Evolutionary conservation across 202 grass and related monocot genomes (phyloP), one percentile per base, ranked within the genome.

Genomic region (Brachypodium distachyon): DNA sequence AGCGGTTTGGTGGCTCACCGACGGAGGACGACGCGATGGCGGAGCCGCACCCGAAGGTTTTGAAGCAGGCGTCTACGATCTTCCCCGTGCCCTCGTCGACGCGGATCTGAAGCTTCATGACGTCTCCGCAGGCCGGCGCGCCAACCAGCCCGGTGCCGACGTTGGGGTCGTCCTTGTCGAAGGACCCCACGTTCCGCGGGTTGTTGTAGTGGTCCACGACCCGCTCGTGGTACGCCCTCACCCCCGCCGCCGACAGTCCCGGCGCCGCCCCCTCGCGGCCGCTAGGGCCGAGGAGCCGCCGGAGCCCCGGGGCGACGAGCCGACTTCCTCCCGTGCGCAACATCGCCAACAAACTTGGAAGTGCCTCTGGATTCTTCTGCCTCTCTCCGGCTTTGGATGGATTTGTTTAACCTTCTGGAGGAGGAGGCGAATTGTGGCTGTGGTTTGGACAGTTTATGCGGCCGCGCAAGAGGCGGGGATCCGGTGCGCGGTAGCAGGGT

Each of bases 51-150:
- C 92, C 96, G 57, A 99, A 99, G 61, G 96, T 99, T 87, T 99
- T 99, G 85, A 99, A 99, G 82, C 92, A 95, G 34, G 96, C 96
- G 48, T 99, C 96, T 16, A 93, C 85, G 78, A 99, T 95, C 89
- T 99, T 99, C 16, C 96, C 92, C 19, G 83, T 85, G 32, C 42
- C 55, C 32, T 99, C 85, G 67, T 99, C 92, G 64, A 99, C 89
- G 60, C 89, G 93, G 85, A 99, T 99, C 83, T 99, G 96, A 54
- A 99, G 81, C 85, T 99, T 99, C 96, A 99, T 99, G 77, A 99
- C 92, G 77, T 99, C 96, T 37, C 96, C 96, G 70, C 96, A 96
- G 26, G 96, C 96, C 8, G 96, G 96, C 9, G 96, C 96, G 36
- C 96, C 96, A 52, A 99, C 96, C 18, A 99, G 85, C 17, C 96